Base-by-base conservation (phyloP, 139 green algal species). In the Chlorella sp. region DNA sequence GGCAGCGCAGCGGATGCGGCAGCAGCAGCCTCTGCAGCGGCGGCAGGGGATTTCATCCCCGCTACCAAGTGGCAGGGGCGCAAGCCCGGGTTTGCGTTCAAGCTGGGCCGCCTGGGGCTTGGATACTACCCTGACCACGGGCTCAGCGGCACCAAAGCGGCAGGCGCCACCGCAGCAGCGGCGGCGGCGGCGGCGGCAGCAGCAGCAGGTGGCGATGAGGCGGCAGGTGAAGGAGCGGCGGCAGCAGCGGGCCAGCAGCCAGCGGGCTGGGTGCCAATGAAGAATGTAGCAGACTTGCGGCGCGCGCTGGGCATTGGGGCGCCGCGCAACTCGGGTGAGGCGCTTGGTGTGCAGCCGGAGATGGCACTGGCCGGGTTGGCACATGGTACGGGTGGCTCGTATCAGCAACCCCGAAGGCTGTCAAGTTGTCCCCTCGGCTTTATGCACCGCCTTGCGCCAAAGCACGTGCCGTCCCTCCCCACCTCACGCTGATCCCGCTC, bases 271-370 rank as follows among this genome's bases (percentile, higher is more conserved):
- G 86, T 95, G 72, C 90, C 91, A 32, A 96, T 99, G 93, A 88
- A 91, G 46, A 99, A 94, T 5, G 95, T 98, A 20, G 96, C 93
- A 22, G 90, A 98, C 72, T 84, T 99, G 69, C 89, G 97, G 41
- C 87, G 95, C 16, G 94, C 93, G 60, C 41, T 86, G 56, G 93
- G 94, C 1, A 62, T 96, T 24, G 94, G 94, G 16, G 94, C 96
- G 24, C 97, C 97, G 2, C 89, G 97, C 44, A 86, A 97, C 48
- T 67, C 62, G 14, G 76, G 76, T 82, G 76, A 20, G 76, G n/a
- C n/a, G n/a, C n/a, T n/a, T n/a, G n/a, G n/a, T n/a, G n/a, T n/a
- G n/a, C n/a, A n/a, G n/a, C n/a, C n/a, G n/a, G n/a, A n/a, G n/a
- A n/a, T n/a, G n/a, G n/a, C n/a, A n/a, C n/a, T n/a, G n/a, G n/a